Conservation (phyloP, 2,329 filamentous ascomycete species). For the Polychaeton citri region DNA sequence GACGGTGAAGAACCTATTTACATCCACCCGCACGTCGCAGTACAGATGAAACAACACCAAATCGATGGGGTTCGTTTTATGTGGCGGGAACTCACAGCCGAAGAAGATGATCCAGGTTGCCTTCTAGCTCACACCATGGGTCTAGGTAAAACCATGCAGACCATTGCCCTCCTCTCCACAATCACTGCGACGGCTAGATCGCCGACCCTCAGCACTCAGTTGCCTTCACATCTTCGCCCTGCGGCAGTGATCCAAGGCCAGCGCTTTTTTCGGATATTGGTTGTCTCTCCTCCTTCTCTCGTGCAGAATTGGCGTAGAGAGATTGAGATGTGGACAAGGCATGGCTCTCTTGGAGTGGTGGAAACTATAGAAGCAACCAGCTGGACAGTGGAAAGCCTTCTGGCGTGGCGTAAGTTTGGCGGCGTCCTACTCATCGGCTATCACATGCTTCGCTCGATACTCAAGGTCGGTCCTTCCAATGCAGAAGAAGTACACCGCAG, state of each 20-base stretch:
- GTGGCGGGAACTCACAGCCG: conserved; percentile 66
- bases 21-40: conserved; percentile 50
- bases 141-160: conserved; percentile 82
- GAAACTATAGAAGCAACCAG: conserved; percentile 39
- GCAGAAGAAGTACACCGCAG: conserved; percentile 27
- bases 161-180: conserved; percentile 65
- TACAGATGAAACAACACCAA: conserved; percentile 64
- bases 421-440: conserved; percentile 73
- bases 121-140: conserved; percentile 85
- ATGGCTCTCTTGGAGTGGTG: conserved; percentile 39
- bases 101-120: conserved; percentile 54
- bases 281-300: conserved; percentile 63
- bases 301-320: conserved; percentile 78
- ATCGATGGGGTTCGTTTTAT: conserved; percentile 71
- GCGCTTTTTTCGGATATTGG: conserved; percentile 48
- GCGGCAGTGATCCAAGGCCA: conserved; percentile 1
- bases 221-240: conserved; percentile 48
- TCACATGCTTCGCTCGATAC: conserved; percentile 44
- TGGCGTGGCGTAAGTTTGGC: conserved; percentile 48
- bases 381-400: conserved; percentile 26
- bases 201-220: conserved; percentile 44
- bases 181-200: conserved; percentile 55
- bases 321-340: conserved; percentile 50
- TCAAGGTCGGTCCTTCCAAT: conserved; percentile 21
- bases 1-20: conserved; percentile 49